Percentiles rank a stretch among this genome's conserved stretches.
phyloP scores from a whole-genome alignment of 331 rosid genomes.

The Phaseolus coccineus region DNA sequence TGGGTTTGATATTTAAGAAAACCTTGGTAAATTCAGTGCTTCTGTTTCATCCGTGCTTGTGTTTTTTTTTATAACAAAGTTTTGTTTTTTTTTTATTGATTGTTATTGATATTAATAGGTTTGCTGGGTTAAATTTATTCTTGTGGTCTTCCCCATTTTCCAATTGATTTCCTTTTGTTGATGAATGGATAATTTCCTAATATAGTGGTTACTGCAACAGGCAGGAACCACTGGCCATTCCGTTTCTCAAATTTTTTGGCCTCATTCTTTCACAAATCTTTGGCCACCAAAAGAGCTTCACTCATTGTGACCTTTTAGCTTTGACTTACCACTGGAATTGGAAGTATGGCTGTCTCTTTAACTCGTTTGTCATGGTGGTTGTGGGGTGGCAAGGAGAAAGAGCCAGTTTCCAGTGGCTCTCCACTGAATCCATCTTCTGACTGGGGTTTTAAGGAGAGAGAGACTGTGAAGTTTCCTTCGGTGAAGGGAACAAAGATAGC shows the following conservation, averaged over 20 bases:
- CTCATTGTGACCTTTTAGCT: constrained; percentile 33
- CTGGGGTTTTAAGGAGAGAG: constrained; percentile 68
- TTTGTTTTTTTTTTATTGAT: constrained; percentile 4
- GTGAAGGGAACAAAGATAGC: constrained; percentile 65
- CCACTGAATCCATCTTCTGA: constrained; percentile 65
- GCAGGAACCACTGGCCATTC: constrained; percentile 67
- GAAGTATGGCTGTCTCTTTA: constrained; percentile 79
- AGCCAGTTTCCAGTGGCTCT: constrained; percentile 60
- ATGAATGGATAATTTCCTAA: constrained; percentile 57
- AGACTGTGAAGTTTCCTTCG: constrained; percentile 60
- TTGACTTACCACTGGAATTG: constrained; percentile 31
- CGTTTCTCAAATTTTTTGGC: constrained; percentile 43
- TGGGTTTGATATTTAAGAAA: constrained; percentile 48
- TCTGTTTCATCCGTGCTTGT: constrained; percentile 19
- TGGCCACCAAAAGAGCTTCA: constrained; percentile 41
- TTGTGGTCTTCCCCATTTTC: constrained; percentile 29
- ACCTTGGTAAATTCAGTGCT: constrained; percentile 43
- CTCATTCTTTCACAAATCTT: constrained; percentile 43
- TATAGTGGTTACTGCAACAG: constrained; percentile 74
- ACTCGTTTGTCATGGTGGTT: constrained; percentile 76
- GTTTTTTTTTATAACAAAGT: neutral
- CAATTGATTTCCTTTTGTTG: constrained; percentile 30
- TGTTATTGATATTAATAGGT: constrained; percentile 39
- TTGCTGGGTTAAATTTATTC: constrained; percentile 47
- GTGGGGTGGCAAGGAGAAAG: constrained; percentile 82